Base-by-base conservation (phyloP, 345 rosid species). In the Gossypium stocksii region DNA sequence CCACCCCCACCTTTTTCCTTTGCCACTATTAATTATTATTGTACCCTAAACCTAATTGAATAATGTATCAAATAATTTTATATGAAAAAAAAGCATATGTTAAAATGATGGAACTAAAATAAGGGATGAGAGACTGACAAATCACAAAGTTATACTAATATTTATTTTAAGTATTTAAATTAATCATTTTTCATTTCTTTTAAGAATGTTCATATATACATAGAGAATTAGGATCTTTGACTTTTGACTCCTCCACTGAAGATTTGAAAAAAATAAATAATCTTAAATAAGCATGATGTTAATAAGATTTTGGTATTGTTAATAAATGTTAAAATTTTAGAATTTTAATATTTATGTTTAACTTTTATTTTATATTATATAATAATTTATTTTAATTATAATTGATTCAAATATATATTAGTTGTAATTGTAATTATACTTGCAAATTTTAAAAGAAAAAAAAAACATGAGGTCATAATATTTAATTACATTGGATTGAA, bases 161-260 rank as follows among this genome's bases (percentile, higher is more conserved):
- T n/a, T 20, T 49, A 15, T 43, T 46, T 65, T 49, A 29, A 48
- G 43, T 49, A 41, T 20, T 52, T 53, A 1, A 56, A 56, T 73
- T 74, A 64, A 71, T 46, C 11, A 29, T 46, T 72, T 76, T 80
- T n/a, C 59, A 34, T 81, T 79, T 73, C 79, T 69, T 77, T 83
- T 77, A 70, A 76, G 75, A 74, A 48, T 72, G 2, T 19, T 54
- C 9, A 20, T 59, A 0, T 59, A 56, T 8, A 15, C 15, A 15
- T 23, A 48, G 23, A 29, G 34, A 44, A 23, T 51, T 52, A 76
- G 82, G 79, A 83, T 80, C 81, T 73, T 79, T 58, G 83, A 81
- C 80, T 83, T 80, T 87, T 84, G 92, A 86, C 89, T 82, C 78
- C 13, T 80, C 89, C 92, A 86, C 87, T 81, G 60, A 41, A 65